A percentile compares a stretch with the other conserved stretches of the same genome.
These are phyloP conservation scores for Allium sativum DNA, from an alignment of 106 monocot genomes.

Conservation along the genomic window DNA sequence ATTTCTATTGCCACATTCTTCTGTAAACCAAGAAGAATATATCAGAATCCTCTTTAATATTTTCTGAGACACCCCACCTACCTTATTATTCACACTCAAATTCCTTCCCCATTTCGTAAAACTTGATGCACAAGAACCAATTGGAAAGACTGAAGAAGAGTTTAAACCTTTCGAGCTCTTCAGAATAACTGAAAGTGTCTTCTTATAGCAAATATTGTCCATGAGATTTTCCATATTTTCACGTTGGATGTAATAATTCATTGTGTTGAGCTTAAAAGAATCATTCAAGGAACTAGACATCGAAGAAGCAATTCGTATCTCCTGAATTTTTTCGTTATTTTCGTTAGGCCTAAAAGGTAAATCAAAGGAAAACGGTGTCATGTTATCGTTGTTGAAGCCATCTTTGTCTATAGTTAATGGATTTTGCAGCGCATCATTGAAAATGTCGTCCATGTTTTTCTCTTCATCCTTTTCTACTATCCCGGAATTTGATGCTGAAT, in stretches of 20 bases:
- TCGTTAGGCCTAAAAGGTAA: conserved; percentile 9
- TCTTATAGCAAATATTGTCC: conserved; percentile 34
- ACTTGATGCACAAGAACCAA: conserved; percentile 24
- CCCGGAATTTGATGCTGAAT: conserved; percentile 29
- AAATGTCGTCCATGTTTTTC: conserved; percentile 8
- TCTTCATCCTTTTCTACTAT: conserved; percentile 23
- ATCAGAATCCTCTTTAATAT: conserved; percentile 57
- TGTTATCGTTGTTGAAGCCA: conserved; percentile 1
- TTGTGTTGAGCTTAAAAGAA: conserved; percentile 20
- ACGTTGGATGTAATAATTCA: conserved; percentile 13
- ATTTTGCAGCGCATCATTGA: conserved; percentile 13
- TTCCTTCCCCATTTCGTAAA: conserved; percentile 46
- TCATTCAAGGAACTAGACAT: conserved; percentile 32
- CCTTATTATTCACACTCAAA: neutral
- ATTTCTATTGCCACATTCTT: conserved; percentile 17
- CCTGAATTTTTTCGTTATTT: conserved; percentile 15
- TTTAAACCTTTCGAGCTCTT: conserved; percentile 11
- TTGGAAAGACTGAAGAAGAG: conserved; percentile 2
- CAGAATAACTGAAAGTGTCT: conserved; percentile 34
- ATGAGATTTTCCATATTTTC: conserved; percentile 11
- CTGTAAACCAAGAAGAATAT: conserved; percentile 21
- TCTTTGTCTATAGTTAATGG: conserved; percentile 5
- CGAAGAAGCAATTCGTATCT: conserved; percentile 28
- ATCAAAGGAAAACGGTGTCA: neutral
- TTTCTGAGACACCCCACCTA: conserved; percentile 21